Percentiles rank a stretch among this genome's conserved stretches.
phyloP scores from a whole-genome alignment of 805 yeast species.

The Saccharomycopsis sp. region DNA sequence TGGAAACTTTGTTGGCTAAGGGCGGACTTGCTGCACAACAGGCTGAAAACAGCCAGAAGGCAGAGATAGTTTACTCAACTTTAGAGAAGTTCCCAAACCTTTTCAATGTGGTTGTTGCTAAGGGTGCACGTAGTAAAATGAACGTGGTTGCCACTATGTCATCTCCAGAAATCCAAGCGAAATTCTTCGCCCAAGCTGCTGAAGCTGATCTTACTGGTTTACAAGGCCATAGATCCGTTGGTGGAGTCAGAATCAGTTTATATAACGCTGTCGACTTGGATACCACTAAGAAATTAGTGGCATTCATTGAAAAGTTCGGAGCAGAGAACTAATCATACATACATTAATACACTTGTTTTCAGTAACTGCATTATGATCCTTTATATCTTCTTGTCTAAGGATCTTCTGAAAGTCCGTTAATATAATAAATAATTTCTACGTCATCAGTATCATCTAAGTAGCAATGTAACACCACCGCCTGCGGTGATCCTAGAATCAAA shows the following conservation, averaged over 20 bases:
- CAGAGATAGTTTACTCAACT: slow-evolving; percentile 53
- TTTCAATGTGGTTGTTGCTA: slow-evolving; percentile 51
- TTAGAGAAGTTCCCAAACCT: slow-evolving; percentile 62
- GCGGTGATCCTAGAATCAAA: slow-evolving; percentile 48
- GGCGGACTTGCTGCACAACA: slow-evolving; percentile 75
- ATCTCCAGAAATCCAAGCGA: slow-evolving; percentile 46
- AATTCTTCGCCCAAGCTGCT: slow-evolving; percentile 65
- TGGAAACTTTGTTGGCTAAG: slow-evolving; percentile 48
- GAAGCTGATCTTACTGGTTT: slow-evolving; percentile 61
- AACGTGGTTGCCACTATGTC: slow-evolving; percentile 80
- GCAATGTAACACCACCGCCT: slow-evolving; percentile 61
- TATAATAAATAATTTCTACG: slow-evolving; percentile 59
- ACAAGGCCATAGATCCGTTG: slow-evolving; percentile 95
- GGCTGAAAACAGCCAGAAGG: slow-evolving; percentile 51
- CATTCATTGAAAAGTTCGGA: slow-evolving; percentile 58
- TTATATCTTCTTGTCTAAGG: background rate
- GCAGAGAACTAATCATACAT: slow-evolving; percentile 27
- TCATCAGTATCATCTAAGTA: slow-evolving; percentile 56
- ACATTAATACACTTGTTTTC: background rate
- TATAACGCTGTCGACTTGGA: slow-evolving; percentile 77
- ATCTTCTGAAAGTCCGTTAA: slow-evolving; percentile 32
- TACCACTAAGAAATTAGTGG: slow-evolving; percentile 51
- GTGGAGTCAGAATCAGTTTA: slow-evolving; percentile 91
- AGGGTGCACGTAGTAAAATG: slow-evolving; percentile 73
- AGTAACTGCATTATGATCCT: background rate